These are phyloP conservation scores for Rossbeevera mucosa DNA, from an alignment of 768 basidiomycete genomes.

Conservation along the genomic window DNA sequence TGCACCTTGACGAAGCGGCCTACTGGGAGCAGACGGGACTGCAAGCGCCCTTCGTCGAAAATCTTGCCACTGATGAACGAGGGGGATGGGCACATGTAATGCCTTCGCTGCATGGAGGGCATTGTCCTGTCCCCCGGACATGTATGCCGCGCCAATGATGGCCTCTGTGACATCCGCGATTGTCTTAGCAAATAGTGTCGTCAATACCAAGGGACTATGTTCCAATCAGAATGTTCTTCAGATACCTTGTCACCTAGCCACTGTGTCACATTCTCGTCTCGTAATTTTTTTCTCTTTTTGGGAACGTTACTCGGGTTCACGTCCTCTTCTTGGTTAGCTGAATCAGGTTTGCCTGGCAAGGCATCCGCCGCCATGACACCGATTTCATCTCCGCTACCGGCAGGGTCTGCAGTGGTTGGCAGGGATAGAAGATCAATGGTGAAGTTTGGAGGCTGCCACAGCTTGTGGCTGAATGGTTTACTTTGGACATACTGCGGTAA, in stretches of 20 bases:
- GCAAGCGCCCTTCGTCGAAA: slow-evolving; percentile 47
- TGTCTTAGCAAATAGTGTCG: slow-evolving; percentile 40
- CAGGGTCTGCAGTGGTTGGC: slow-evolving; percentile 17
- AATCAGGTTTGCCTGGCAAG: slow-evolving; percentile 9
- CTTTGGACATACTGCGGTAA: slow-evolving; percentile 71
- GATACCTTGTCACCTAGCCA: slow-evolving; percentile 77
- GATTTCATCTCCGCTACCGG: slow-evolving; percentile 30
- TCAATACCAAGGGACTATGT: slow-evolving; percentile 8
- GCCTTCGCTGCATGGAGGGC: slow-evolving; percentile 63
- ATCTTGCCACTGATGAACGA: slow-evolving; percentile 68
- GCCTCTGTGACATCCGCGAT: slow-evolving; percentile 85
- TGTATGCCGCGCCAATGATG: slow-evolving; percentile 76
- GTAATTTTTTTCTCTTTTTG: slow-evolving; percentile 40
- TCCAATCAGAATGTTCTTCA: not conserved
- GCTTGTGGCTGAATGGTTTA: slow-evolving; percentile 60
- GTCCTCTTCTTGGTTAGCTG: slow-evolving; percentile 12
- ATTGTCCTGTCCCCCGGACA: slow-evolving; percentile 63
- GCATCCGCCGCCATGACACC: slow-evolving; percentile 8
- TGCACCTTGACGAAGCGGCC: slow-evolving; percentile 44
- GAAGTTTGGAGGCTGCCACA: slow-evolving; percentile 58
- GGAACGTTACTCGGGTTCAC: slow-evolving; percentile 1
- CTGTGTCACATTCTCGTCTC: slow-evolving; percentile 41
- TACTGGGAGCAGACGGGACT: slow-evolving; percentile 40
- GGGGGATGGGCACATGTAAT: slow-evolving; percentile 60
- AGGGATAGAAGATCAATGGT: slow-evolving; percentile 22